Evolutionary conservation across 108 stramenopile genomes (phyloP).

Genomic region (Fistulifera solaris): DNA sequence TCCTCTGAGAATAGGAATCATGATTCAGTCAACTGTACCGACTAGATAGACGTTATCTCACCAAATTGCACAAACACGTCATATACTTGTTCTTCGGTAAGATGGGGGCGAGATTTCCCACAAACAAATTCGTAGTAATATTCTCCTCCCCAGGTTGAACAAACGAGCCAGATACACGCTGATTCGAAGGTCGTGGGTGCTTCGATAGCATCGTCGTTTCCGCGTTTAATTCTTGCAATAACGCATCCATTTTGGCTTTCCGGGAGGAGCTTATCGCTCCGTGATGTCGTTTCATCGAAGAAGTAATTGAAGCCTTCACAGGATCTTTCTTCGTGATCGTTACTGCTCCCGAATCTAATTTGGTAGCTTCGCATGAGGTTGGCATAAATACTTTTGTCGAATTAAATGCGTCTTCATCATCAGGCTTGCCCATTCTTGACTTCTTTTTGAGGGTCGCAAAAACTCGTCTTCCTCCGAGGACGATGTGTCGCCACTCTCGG

Average conservation of each 20-base stretch:
- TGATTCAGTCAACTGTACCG: background rate
- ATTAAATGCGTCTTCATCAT: no score
- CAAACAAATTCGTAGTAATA: conserved; percentile 77
- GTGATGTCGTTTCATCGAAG: conserved; percentile 57
- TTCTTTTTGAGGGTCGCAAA: conserved; percentile 27
- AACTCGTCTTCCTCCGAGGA: conserved; percentile 16
- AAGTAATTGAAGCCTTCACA: conserved; percentile 20
- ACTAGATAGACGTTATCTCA: conserved; percentile 24
- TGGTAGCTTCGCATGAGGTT: background rate
- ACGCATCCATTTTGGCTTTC: conserved; percentile 72
- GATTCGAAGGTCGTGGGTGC: background rate
- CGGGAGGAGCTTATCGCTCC: conserved; percentile 27
- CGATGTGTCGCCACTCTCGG: conserved; percentile 1
- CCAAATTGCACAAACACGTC: conserved; percentile 82
- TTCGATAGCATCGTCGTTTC: conserved; percentile 27
- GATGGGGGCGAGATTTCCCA: conserved; percentile 79
- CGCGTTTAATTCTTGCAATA: conserved; percentile 54
- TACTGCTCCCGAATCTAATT: no score
- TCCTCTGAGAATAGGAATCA: background rate
- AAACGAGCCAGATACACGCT: conserved; percentile 58
- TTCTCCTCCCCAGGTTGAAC: conserved; percentile 66
- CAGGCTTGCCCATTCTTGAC: conserved; percentile 4
- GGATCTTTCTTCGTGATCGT: background rate
- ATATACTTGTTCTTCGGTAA: conserved; percentile 79
- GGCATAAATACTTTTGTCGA: background rate